Percentiles rank a stretch among this genome's conserved stretches.
Evolutionary conservation across 495 filamentous ascomycete species (phyloP).

Genomic region (Penicillium chermesinum): DNA sequence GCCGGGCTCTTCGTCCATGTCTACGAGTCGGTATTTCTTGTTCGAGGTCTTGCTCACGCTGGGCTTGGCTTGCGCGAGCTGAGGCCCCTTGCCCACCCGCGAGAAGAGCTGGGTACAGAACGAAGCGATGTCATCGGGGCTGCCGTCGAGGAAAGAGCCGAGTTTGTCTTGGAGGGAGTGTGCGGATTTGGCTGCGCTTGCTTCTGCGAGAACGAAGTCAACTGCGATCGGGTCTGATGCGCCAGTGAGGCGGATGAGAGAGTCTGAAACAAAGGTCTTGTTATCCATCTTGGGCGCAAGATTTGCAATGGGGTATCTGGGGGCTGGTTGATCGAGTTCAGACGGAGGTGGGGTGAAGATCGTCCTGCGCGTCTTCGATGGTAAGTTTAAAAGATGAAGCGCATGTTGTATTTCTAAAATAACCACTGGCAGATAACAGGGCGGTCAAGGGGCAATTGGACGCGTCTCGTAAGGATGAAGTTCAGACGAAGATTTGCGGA

Average conservation of each 20-base stretch:
- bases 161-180: slow-evolving; percentile 51
- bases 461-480: not conserved
- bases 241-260: slow-evolving; percentile 49
- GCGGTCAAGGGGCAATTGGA: too few relatives aligned
- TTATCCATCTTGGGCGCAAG: slow-evolving; percentile 31
- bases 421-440: too few relatives aligned
- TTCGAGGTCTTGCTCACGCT: slow-evolving; percentile 22
- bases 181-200: slow-evolving; percentile 49
- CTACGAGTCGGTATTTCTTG: slow-evolving; percentile 76
- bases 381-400: not conserved
- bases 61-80: slow-evolving; percentile 4
- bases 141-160: slow-evolving; percentile 48
- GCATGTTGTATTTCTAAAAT: slow-evolving; percentile 1
- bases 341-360: not conserved
- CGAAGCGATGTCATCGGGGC: slow-evolving; percentile 38
- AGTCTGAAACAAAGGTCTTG: slow-evolving; percentile 44
- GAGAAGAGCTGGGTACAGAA: slow-evolving; percentile 53
- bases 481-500: slow-evolving; percentile 3
- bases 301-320: not conserved
- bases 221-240: slow-evolving; percentile 56
- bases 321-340: not conserved
- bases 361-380: too few relatives aligned
- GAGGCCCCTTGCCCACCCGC: slow-evolving; percentile 35
- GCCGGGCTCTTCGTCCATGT: slow-evolving; percentile 71
- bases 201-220: slow-evolving; percentile 59